phyloP scores from a whole-genome alignment of 768 basidiomycete genomes.

The Trametes elegans region DNA sequence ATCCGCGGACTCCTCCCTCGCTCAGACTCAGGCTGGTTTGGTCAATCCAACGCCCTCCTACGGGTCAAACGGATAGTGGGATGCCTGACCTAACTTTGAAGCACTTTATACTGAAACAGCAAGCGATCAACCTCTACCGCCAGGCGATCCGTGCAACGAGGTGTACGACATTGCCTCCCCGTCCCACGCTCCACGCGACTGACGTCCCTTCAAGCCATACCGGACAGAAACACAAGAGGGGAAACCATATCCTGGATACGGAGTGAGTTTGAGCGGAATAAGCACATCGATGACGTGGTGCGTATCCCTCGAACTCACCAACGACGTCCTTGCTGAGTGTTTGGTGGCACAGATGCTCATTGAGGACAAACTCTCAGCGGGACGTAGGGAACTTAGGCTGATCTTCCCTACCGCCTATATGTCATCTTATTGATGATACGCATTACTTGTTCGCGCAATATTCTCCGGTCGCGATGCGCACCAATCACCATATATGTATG shows the following conservation, averaged over 20 bases:
- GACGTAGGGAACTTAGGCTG: conserved; percentile 58
- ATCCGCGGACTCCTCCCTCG: too few relatives aligned
- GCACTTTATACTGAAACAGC: conserved; percentile 71
- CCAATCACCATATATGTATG: too few relatives aligned
- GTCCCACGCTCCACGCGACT: not conserved
- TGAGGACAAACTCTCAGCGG: conserved; percentile 55
- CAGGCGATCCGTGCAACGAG: conserved; percentile 65
- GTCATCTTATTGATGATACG: not conserved
- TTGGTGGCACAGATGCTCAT: conserved; percentile 45
- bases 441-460: too few relatives aligned
- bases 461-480: too few relatives aligned
- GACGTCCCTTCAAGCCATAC: conserved; percentile 48
- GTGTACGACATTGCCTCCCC: conserved; percentile 40
- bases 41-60: too few relatives aligned
- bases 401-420: conserved; percentile 43
- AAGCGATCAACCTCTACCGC: conserved; percentile 63
- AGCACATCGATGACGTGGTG: conserved; percentile 56
- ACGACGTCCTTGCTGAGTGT: not conserved
- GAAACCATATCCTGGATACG: conserved; percentile 77
- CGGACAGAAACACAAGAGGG: conserved; percentile 53
- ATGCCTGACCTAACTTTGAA: conserved; percentile 46
- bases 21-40: too few relatives aligned
- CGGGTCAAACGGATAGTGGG: too few relatives aligned
- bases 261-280: conserved; percentile 64
- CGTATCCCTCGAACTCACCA: conserved; percentile 18